Conservation (phyloP, 139 green algal species). For the Chlorella vulgaris region DNA sequence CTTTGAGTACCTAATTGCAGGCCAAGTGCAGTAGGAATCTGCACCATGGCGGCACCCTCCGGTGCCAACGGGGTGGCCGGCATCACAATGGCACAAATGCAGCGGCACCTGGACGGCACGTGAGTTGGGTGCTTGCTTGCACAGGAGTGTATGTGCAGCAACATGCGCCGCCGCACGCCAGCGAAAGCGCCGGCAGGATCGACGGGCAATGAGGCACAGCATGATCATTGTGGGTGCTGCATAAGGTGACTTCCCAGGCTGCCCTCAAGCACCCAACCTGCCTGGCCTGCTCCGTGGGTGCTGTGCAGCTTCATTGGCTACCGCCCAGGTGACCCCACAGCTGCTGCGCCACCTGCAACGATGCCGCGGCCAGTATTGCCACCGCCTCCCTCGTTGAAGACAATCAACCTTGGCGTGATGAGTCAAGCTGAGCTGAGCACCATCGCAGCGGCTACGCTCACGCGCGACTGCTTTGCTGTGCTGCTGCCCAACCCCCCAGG, state of each 20-base stretch:
- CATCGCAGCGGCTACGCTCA: slow-evolving; percentile 9
- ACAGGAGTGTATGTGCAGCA: neutral
- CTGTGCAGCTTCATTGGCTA: slow-evolving; percentile 38
- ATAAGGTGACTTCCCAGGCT: no score
- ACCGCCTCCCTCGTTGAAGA: neutral
- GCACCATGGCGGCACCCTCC: neutral
- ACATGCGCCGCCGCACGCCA: no score
- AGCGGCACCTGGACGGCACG: neutral
- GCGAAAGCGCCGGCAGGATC: neutral
- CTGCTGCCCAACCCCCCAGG: slow-evolving; percentile 24
- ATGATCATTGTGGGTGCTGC: no score
- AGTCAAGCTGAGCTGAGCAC: slow-evolving; percentile 2
- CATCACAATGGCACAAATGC: slow-evolving; percentile 18
- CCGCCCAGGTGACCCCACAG: slow-evolving; percentile 30
- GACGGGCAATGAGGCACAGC: no score
- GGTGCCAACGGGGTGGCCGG: no score
- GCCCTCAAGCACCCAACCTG: neutral
- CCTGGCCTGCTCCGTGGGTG: no score
- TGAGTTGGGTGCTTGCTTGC: neutral
- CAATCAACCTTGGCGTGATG: slow-evolving; percentile 15
- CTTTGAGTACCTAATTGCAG: no score
- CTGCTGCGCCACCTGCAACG: neutral
- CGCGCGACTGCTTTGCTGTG: slow-evolving; percentile 17
- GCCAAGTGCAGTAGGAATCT: neutral
- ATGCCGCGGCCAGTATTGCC: slow-evolving; percentile 3